These are phyloP conservation scores for Hirschfeldia incana DNA, from an alignment of 345 rosid genomes.

Conservation along the genomic window DNA sequence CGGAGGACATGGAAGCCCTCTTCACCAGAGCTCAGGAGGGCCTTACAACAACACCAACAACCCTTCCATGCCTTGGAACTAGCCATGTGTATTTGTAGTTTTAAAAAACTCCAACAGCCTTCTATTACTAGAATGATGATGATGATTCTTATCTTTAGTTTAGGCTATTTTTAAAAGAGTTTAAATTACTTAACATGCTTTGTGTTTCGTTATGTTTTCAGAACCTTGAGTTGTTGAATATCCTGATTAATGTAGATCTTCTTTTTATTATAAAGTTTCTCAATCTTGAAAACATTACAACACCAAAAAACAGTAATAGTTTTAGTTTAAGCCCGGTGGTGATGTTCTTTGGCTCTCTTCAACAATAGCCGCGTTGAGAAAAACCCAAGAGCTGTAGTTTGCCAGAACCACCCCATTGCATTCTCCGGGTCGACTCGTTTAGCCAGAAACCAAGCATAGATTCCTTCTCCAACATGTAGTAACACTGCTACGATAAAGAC, in stretches of 20 bases:
- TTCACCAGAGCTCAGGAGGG: conserved; percentile 54
- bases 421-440: conserved; percentile 68
- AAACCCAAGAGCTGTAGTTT: conserved; percentile 64
- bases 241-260: conserved; percentile 18
- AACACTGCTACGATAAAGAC: conserved; percentile 43
- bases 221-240: conserved; percentile 13
- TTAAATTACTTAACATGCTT: conserved; percentile 12
- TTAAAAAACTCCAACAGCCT: neutral
- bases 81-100: conserved; percentile 16
- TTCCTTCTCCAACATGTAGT: conserved; percentile 57
- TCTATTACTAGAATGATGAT: neutral
- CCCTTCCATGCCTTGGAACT: conserved; percentile 66
- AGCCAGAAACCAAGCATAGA: conserved; percentile 64
- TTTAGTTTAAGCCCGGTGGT: conserved; percentile 5
- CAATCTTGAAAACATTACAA: conserved; percentile 32
- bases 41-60: conserved; percentile 48
- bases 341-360: conserved; percentile 54
- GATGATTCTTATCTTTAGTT: conserved; percentile 3
- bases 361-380: conserved; percentile 60
- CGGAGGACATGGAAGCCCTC: conserved; percentile 56
- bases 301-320: conserved; percentile 3
- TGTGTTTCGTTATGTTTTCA: conserved; percentile 2
- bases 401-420: conserved; percentile 90
- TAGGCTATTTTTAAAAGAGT: conserved; percentile 16
- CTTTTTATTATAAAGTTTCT: neutral